Conservation (phyloP, 116 monocot genomes). For the Iris pallida region DNA sequence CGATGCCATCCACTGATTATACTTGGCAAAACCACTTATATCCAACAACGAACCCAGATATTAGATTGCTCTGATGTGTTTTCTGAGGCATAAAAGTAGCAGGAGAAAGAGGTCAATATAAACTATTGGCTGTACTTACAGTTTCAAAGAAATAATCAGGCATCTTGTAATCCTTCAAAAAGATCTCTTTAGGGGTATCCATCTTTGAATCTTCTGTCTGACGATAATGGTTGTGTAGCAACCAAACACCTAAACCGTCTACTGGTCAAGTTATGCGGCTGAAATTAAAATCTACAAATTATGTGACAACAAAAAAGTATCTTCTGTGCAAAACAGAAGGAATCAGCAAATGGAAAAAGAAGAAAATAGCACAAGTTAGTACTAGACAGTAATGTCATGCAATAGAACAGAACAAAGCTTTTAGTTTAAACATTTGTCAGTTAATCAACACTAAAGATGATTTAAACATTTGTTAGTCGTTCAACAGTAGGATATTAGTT, state of each 20-base stretch:
- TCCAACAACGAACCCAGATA: too few species aligned
- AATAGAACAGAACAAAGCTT: too few species aligned
- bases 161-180: slow-evolving; percentile 89
- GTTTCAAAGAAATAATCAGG: slow-evolving; percentile 86
- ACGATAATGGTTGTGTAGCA: slow-evolving; percentile 56
- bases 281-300: slow-evolving; percentile 9
- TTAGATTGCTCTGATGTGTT: background rate
- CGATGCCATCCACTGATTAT: background rate
- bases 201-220: slow-evolving; percentile 69
- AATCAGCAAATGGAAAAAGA: too few species aligned
- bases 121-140: slow-evolving; percentile 21
- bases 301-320: too few species aligned
- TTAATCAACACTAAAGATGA: too few species aligned
- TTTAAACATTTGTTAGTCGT: too few species aligned
- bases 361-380: too few species aligned
- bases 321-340: too few species aligned
- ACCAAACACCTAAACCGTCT: slow-evolving; percentile 57
- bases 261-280: slow-evolving; percentile 41
- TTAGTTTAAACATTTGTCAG: too few species aligned
- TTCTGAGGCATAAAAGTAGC: background rate
- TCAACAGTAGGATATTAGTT: too few species aligned
- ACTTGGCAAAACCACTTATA: background rate
- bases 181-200: slow-evolving; percentile 85
- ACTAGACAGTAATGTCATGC: too few species aligned
- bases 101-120: background rate